Evolutionary conservation across 495 filamentous ascomycete species (phyloP).

Genomic region (Aspergillus hancockii): DNA sequence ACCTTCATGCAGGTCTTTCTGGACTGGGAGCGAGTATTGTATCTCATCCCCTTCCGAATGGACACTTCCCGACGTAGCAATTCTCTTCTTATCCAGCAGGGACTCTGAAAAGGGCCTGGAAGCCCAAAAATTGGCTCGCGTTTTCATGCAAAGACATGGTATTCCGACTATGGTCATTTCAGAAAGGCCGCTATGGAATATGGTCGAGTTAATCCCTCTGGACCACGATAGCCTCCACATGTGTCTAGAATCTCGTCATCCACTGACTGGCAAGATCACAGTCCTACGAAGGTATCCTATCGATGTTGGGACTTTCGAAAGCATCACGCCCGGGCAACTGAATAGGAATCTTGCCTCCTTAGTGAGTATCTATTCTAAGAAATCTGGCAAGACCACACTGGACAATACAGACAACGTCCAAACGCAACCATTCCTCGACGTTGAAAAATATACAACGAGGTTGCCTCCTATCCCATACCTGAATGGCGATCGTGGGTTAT

Average conservation of each 20-base stretch:
- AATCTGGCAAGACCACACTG: slow-evolving; percentile 26
- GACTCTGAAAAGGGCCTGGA: slow-evolving; percentile 50
- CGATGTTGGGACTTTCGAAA: slow-evolving; percentile 70
- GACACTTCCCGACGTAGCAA: slow-evolving; percentile 69
- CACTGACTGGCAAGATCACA: slow-evolving; percentile 47
- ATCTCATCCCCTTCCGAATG: slow-evolving; percentile 52
- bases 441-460: slow-evolving; percentile 33
- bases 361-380: slow-evolving; percentile 48
- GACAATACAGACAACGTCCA: slow-evolving; percentile 16
- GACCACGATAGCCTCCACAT: slow-evolving; percentile 63
- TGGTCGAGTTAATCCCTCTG: slow-evolving; percentile 43
- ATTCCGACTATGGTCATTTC: slow-evolving; percentile 70
- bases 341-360: slow-evolving; percentile 73
- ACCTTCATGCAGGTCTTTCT: slow-evolving; percentile 45
- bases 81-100: slow-evolving; percentile 63
- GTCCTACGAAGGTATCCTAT: slow-evolving; percentile 65
- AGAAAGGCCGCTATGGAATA: slow-evolving; percentile 57
- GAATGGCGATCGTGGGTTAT: slow-evolving; percentile 36
- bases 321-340: slow-evolving; percentile 71
- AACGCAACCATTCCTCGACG: slow-evolving; percentile 20
- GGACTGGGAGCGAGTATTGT: slow-evolving; percentile 49
- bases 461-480: slow-evolving; percentile 30
- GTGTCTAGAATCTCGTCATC: slow-evolving; percentile 64
- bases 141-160: slow-evolving; percentile 64
- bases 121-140: slow-evolving; percentile 56